phyloP scores from a whole-genome alignment of 177 flowering plant genomes.

The Vitis hybrid region DNA sequence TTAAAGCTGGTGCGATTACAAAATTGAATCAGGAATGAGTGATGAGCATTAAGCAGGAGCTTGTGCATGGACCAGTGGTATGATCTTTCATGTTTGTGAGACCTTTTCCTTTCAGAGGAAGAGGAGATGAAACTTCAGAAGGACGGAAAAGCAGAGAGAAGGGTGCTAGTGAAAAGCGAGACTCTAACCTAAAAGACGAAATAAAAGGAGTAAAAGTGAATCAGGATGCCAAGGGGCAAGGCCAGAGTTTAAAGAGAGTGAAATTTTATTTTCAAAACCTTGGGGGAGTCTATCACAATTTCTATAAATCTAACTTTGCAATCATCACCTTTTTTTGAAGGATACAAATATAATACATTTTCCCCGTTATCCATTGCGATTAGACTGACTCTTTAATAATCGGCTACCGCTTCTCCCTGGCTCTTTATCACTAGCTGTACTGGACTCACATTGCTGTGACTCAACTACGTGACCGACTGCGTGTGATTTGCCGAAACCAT shows the following conservation, averaged over 20 bases:
- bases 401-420: background rate
- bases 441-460: background rate
- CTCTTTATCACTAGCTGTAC: background rate
- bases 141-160: background rate
- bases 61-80: background rate
- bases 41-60: no score
- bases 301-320: no score
- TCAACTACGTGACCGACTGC: background rate
- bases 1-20: no score
- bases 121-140: background rate
- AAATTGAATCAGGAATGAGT: no score
- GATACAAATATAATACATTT: background rate
- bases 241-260: no score
- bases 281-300: background rate
- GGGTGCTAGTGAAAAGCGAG: background rate
- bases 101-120: background rate
- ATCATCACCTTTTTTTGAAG: background rate
- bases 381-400: background rate
- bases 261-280: background rate
- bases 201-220: no score
- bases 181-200: no score
- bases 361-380: background rate
- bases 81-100: no score
- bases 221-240: no score
- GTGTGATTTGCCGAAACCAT: background rate